Conservation (phyloP, 2,329 filamentous ascomycete genomes). For the Cladophialophora psammophila region DNA sequence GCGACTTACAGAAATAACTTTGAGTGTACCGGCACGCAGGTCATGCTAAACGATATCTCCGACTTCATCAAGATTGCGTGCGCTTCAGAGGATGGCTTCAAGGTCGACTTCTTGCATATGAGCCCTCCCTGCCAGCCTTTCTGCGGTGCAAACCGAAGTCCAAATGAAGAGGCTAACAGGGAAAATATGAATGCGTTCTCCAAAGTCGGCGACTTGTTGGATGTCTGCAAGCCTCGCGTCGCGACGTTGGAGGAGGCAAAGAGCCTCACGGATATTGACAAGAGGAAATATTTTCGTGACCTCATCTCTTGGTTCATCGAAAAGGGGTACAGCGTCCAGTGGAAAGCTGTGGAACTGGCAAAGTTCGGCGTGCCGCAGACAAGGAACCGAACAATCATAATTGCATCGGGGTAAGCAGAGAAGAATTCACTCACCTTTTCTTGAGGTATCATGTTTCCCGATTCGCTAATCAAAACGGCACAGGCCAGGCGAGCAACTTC, state of each 20-base stretch:
- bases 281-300: slow-evolving; percentile 63
- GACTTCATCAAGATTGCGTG: slow-evolving; percentile 48
- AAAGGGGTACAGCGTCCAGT: slow-evolving; percentile 73
- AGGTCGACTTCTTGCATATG: slow-evolving; percentile 74
- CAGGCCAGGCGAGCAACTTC: slow-evolving; percentile 74
- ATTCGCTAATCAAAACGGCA: slow-evolving; percentile 52
- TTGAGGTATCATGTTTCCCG: slow-evolving; percentile 48
- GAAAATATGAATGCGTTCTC: slow-evolving; percentile 68
- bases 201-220: slow-evolving; percentile 60
- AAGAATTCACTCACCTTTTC: background rate
- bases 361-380: slow-evolving; percentile 60
- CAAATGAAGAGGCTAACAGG: slow-evolving; percentile 65
- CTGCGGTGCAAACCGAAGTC: slow-evolving; percentile 72
- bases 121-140: slow-evolving; percentile 81
- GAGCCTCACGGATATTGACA: slow-evolving; percentile 65
- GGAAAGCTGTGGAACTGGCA: slow-evolving; percentile 64
- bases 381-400: slow-evolving; percentile 59
- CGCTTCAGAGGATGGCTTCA: background rate
- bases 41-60: slow-evolving; percentile 52
- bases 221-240: slow-evolving; percentile 68
- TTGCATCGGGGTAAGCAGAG: slow-evolving; percentile 59
- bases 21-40: slow-evolving; percentile 16
- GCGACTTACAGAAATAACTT: slow-evolving; percentile 68
- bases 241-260: slow-evolving; percentile 82
- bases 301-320: slow-evolving; percentile 71